A percentile compares a stretch with the other conserved stretches of the same genome.
Evolutionary conservation across 129 eudicot genomes (phyloP).

Genomic region (Lactuca saligna): DNA sequence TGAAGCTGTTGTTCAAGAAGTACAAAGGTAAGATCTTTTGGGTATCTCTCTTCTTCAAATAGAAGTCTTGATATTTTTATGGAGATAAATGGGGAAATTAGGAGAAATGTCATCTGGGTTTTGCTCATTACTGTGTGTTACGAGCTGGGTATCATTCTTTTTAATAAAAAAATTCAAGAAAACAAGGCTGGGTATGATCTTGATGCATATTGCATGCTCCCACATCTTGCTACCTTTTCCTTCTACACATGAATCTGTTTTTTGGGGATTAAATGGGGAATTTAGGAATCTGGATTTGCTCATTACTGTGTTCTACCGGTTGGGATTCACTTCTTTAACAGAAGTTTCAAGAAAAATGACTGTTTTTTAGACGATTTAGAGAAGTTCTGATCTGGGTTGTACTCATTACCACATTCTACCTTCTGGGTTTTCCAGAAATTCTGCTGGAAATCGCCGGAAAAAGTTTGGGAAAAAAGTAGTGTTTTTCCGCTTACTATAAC

Average conservation of each 20-base stretch:
- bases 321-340: neutral
- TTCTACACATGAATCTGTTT: neutral
- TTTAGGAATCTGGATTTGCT: conserved; percentile 29
- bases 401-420: conserved; percentile 1
- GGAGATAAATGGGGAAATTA: neutral
- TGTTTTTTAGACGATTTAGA: conserved; percentile 1
- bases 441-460: conserved; percentile 3
- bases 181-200: neutral
- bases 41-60: neutral
- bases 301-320: conserved; percentile 8
- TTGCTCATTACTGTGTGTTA: conserved; percentile 18
- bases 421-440: neutral
- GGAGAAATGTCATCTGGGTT: conserved; percentile 23
- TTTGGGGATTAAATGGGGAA: neutral
- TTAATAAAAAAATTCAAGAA: neutral
- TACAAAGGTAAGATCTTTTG: conserved; percentile 54
- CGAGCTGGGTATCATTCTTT: conserved; percentile 23
- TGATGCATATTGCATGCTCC: neutral
- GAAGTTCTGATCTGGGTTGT: conserved; percentile 12
- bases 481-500: neutral
- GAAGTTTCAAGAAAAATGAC: neutral
- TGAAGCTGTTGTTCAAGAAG: conserved; percentile 79
- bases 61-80: neutral
- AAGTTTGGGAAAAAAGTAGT: neutral
- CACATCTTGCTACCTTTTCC: neutral